Percentiles rank a stretch among this genome's conserved stretches.
Conservation (phyloP, 352 stramenopile genomes). For the Phytophthora citricola region DNA sequence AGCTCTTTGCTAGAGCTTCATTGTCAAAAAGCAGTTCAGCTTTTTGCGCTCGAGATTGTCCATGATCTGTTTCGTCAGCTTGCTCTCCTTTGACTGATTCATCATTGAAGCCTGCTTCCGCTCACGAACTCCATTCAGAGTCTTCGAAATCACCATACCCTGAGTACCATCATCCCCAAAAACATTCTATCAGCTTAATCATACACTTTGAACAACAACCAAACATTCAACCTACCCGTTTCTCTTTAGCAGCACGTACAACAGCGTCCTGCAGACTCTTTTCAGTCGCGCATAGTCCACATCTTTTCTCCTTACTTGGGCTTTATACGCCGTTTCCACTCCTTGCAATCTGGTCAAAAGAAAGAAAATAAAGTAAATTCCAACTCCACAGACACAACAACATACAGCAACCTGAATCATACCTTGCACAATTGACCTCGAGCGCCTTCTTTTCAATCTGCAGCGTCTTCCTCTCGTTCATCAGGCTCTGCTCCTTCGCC, state of each 20-base stretch:
- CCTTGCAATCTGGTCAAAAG: constrained; percentile 56
- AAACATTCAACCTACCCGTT: constrained; percentile 41
- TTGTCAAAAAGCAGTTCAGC: constrained; percentile 72
- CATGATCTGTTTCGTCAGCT: constrained; percentile 67
- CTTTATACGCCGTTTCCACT: constrained; percentile 77
- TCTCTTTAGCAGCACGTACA: constrained; percentile 59
- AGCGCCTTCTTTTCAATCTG: constrained; percentile 73
- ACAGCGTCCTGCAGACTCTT: constrained; percentile 74
- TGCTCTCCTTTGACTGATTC: constrained; percentile 60
- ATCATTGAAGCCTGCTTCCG: constrained; percentile 39
- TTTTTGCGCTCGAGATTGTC: constrained; percentile 68
- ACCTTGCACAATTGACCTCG: constrained; percentile 72
- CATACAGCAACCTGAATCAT: not conserved
- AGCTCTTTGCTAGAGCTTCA: constrained; percentile 61
- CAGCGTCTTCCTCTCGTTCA: constrained; percentile 54
- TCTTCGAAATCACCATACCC: constrained; percentile 53
- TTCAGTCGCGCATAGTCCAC: constrained; percentile 76
- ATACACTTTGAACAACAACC: not conserved
- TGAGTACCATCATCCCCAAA: constrained; percentile 15
- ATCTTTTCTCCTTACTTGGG: constrained; percentile 77
- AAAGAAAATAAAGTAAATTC: constrained; percentile 3
- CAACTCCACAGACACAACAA: not conserved
- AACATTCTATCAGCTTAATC: not conserved
- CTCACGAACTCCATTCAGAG: constrained; percentile 51
- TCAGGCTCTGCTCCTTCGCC: constrained; percentile 60